A percentile compares a stretch with the other conserved stretches of the same genome.
phyloP scores from a whole-genome alignment of 73 alveolate species.

The Paraurostyla sp. region DNA sequence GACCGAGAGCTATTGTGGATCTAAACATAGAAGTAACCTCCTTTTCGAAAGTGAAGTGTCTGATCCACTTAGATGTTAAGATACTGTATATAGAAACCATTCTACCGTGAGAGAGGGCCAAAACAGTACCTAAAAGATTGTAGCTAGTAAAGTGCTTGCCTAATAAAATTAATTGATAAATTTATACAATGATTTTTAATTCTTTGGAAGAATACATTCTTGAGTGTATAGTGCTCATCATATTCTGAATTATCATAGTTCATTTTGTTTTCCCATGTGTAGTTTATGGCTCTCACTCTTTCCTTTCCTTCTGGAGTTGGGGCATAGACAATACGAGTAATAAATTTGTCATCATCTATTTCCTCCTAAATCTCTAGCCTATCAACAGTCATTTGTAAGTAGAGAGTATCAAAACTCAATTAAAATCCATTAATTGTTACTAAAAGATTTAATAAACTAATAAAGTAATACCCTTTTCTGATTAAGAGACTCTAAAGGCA shows the following conservation, averaged over 20 bases:
- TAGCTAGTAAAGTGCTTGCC: conserved; percentile 35
- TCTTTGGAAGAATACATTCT: conserved; percentile 39
- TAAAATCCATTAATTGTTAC: conserved; percentile 10
- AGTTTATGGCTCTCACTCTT: conserved; percentile 34
- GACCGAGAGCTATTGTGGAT: neutral
- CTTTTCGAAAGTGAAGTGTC: neutral
- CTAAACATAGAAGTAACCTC: conserved; percentile 11
- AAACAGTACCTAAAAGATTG: conserved; percentile 45
- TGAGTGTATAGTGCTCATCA: conserved; percentile 39
- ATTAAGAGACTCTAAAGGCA: conserved; percentile 22
- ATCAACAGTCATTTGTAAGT: conserved; percentile 7
- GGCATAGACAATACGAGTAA: neutral
- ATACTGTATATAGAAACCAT: conserved; percentile 46
- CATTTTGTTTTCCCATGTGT: conserved; percentile 46
- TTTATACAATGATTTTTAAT: conserved; percentile 28
- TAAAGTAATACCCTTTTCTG: neutral
- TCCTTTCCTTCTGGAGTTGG: no score
- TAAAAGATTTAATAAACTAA: no score
- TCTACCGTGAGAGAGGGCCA: conserved; percentile 35
- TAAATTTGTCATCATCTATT: neutral
- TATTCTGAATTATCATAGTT: conserved; percentile 42
- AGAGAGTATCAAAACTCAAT: conserved; percentile 35
- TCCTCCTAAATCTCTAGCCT: neutral
- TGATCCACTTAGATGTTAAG: conserved; percentile 11
- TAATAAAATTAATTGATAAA: neutral